Evolutionary conservation across 495 filamentous ascomycete genomes (phyloP).

Genomic region (Trichoderma reesei): DNA sequence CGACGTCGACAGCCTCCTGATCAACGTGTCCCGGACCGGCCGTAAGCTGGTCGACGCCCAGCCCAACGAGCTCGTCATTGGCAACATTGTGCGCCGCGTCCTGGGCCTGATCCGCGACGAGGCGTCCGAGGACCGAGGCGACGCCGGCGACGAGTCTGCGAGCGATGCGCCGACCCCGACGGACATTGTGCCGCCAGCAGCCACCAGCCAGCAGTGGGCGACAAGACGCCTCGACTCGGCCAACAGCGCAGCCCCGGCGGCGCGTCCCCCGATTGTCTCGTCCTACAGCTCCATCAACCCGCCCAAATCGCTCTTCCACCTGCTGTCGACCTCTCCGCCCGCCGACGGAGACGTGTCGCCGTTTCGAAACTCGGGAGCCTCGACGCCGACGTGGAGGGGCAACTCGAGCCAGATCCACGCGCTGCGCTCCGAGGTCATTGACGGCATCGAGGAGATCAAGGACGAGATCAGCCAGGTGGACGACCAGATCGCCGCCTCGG

Average conservation of each 20-base stretch:
- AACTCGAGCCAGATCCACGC: slow-evolving; percentile 38
- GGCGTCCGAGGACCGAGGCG: slow-evolving; percentile 68
- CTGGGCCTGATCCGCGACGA: slow-evolving; percentile 88
- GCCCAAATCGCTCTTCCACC: slow-evolving; percentile 17
- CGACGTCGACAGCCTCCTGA: slow-evolving; percentile 67
- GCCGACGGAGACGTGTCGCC: slow-evolving; percentile 13
- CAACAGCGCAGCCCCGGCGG: slow-evolving; percentile 5
- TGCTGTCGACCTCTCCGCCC: slow-evolving; percentile 16
- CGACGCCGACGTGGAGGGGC: slow-evolving; percentile 31
- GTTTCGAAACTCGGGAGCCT: slow-evolving; percentile 33
- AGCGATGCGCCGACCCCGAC: slow-evolving; percentile 20
- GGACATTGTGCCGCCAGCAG: not conserved
- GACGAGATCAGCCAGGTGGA: slow-evolving; percentile 84
- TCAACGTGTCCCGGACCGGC: slow-evolving; percentile 66
- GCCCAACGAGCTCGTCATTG: slow-evolving; percentile 80
- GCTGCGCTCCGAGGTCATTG: slow-evolving; percentile 77
- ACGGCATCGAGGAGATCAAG: slow-evolving; percentile 82
- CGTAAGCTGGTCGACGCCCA: slow-evolving; percentile 66
- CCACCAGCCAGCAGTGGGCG: slow-evolving; percentile 4
- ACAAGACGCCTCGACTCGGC: not conserved
- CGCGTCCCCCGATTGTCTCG: slow-evolving; percentile 26
- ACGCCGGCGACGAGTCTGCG: slow-evolving; percentile 40
- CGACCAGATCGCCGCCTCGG: slow-evolving; percentile 77
- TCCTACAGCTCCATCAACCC: slow-evolving; percentile 20
- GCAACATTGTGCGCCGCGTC: slow-evolving; percentile 85